These are phyloP conservation scores for Zymoseptoria crescenta DNA, from an alignment of 2,329 filamentous ascomycete genomes.

Conservation along the genomic window DNA sequence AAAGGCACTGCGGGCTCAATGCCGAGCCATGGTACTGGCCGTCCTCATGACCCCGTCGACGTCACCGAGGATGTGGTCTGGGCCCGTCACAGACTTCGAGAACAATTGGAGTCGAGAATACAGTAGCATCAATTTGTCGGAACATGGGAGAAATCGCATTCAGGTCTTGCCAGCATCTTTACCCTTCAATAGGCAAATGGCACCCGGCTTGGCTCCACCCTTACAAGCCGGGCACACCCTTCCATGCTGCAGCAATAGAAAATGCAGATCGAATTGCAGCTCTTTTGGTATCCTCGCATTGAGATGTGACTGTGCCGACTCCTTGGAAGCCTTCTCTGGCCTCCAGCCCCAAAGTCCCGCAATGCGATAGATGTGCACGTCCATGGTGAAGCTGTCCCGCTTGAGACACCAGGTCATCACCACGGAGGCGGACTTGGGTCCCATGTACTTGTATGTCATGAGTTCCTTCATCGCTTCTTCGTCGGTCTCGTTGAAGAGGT, in stretches of 20 bases:
- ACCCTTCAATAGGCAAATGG: neutral
- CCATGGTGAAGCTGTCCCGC: conserved; percentile 4
- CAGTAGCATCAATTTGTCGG: too few species aligned
- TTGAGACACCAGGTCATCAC: conserved; percentile 6
- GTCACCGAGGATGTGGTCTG: neutral
- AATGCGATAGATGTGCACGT: conserved; percentile 7
- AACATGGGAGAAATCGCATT: neutral
- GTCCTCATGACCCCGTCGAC: too few species aligned
- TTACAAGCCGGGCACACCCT: conserved; percentile 4
- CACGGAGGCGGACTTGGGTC: conserved; percentile 45
- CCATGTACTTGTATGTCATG: conserved; percentile 45
- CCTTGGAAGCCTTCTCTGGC: neutral
- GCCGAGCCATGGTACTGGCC: neutral
- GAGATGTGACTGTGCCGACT: conserved; percentile 3
- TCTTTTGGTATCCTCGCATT: conserved; percentile 2
- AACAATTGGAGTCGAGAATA: too few species aligned
- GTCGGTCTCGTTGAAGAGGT: conserved; percentile 39
- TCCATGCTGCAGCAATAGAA: conserved; percentile 4
- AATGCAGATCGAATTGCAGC: conserved; percentile 6
- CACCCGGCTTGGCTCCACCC: neutral
- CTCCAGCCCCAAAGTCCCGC: conserved; percentile 7
- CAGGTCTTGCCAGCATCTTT: neutral
- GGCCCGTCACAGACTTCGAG: too few species aligned
- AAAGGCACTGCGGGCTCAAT: neutral
- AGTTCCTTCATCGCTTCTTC: conserved; percentile 46